Evolutionary conservation across 805 yeast species (phyloP), one percentile per base, ranked within the genome.

Genomic region (Ogataea methanolica): DNA sequence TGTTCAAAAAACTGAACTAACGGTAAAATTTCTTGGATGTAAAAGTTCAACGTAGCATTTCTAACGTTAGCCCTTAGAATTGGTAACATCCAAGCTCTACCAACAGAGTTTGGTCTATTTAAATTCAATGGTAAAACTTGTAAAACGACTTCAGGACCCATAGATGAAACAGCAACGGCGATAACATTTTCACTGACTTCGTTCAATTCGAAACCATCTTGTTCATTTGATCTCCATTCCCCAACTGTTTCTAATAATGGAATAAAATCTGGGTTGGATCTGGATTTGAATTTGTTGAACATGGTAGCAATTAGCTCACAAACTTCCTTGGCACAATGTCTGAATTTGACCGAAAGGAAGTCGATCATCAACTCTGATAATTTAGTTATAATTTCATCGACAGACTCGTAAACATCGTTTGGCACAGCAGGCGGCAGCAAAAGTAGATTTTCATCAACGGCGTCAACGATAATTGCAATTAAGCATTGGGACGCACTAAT

Each of bases 1-100:
- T 68, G 62, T 42, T 75, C 75, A 57, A 85, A 86, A 48, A 74
- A 69, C 36, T 73, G 72, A 42, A 75, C 75, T 36, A 83, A 65
- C 26, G 98, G 98, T 15, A 85, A 65, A 44, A 94, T 76, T 36
- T 82, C 72, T 21, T 67, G 66, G 49, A 77, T 74, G 67, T 80
- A 94, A 61, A 74, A 88, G 0, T 76, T 70, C 47, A 94, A 71
- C 41, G 76, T 74, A 2, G 97, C 85, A 58, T 80, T 77, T 57
- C 83, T 78, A 26, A 89, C 85, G 59, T 88, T 82, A 59, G 91
- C 97, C 69, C 97, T 84, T 51, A 94, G 75, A 33, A 94, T 64
- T 11, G 99, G 99, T 54, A 94, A 75, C 57, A 94, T 62, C 97
- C 98, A 94, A 41, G 97, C 97, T 63, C 98, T 80, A 41, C 97